Evolutionary conservation across 371 early-diverging fungal species (phyloP).

Genomic region (Mortierella sp.): DNA sequence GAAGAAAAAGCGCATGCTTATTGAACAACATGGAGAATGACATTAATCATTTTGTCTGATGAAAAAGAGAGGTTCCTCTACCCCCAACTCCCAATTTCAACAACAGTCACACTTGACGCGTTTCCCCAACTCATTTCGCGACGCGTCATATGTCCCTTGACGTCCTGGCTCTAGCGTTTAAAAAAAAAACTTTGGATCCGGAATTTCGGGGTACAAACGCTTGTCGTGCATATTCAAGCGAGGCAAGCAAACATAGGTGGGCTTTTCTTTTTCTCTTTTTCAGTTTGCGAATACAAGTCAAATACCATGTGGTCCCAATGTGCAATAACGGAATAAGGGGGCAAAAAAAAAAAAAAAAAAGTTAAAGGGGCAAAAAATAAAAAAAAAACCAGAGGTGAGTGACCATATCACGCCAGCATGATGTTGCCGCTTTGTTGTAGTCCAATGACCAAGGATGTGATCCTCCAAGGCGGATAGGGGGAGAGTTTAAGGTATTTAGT

Average conservation of each 20-base stretch:
- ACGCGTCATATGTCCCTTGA: background rate
- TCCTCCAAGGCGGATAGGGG: slow-evolving; percentile 1
- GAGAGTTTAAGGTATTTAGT: background rate
- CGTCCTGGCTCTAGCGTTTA: background rate
- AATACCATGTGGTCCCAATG: slow-evolving; percentile 12
- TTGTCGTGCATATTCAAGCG: background rate
- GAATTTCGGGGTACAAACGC: background rate
- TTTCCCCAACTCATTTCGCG: background rate
- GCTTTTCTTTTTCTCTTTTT: background rate
- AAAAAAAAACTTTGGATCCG: background rate
- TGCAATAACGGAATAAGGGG: slow-evolving; percentile 5
- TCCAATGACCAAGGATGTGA: slow-evolving; percentile 6
- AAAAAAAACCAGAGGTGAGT: slow-evolving; percentile 6
- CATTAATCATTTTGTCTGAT: background rate
- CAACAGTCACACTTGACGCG: background rate
- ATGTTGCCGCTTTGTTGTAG: background rate
- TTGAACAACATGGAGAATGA: background rate
- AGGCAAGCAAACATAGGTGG: background rate
- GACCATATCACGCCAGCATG: slow-evolving; percentile 13
- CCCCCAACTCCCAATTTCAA: too few species aligned
- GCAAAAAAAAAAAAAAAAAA: background rate
- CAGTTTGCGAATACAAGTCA: background rate
- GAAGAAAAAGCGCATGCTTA: slow-evolving; percentile 41
- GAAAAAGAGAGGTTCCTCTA: background rate
- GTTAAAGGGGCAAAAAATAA: background rate